Base-by-base conservation (phyloP, 805 yeast genomes). In the Hanseniaspora jakobsenii region DNA sequence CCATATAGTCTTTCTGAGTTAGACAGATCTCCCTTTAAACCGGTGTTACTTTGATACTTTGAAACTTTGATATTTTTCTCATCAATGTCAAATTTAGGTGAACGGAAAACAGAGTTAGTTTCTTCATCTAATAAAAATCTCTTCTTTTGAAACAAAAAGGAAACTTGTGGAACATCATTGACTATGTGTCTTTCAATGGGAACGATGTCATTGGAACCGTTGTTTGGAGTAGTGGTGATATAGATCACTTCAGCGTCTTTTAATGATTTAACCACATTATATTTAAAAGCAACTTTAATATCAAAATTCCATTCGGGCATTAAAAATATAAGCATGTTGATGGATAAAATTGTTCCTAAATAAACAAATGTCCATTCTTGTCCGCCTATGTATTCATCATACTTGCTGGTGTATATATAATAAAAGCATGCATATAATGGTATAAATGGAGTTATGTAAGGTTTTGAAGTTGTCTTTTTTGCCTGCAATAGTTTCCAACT, bases 361-460 rank as follows among this genome's bases (percentile, higher is more conserved):
- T 75, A 87, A 29, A 89, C 91, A 60, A 83, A 84, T 0, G 97
- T 91, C 97, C 98, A 91, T 64, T 89, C 98, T 36, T 80, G 72
- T 21, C 95, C 95, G 36, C 72, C 81, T 55, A 89, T 81, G 58
- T 83, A 83, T 47, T 64, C 67, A 47, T 89, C 97, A 61, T 89
- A 89, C 47, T 78, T 74, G 49, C 65, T 64, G 48, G 61, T 55
- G 60, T 82, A 89, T 31, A 83, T 60, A 54, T 81, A 75, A 43
- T 66, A 65, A 59, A 82, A 83, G 16, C 71, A 56, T 5, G 95
- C 94, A 58, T 89, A 89, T 36, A 84, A 62, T 36, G 80, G 69
- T 48, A 80, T 61, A 60, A 86, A 87, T 8, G 95, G 94, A 70
- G 82, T 75, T 19, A 81, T 78, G 56, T 83, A 87, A 4, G 94